These are phyloP conservation scores for Suhomyces bribrorum DNA, from an alignment of 1,139 yeast species.

Conservation along the genomic window DNA sequence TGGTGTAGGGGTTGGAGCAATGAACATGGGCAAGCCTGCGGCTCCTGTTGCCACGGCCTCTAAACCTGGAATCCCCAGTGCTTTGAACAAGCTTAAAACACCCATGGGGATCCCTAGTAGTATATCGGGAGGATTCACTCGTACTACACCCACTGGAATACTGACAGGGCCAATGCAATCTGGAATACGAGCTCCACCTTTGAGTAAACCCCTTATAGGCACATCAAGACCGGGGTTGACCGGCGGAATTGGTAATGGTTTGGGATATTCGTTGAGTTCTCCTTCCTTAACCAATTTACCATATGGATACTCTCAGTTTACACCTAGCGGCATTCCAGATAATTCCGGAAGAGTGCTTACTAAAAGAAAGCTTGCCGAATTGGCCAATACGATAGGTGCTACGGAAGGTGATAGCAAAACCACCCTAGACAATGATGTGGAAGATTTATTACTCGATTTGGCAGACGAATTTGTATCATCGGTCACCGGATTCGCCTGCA, in stretches of 20 bases:
- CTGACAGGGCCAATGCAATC: slow-evolving; percentile 7
- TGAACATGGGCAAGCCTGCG: slow-evolving; percentile 3
- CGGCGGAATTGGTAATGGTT: slow-evolving; percentile 8
- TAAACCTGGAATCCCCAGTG: slow-evolving; percentile 2
- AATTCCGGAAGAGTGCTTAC: slow-evolving; percentile 80
- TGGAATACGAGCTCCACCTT: slow-evolving; percentile 10
- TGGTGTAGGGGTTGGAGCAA: neutral
- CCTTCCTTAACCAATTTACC: slow-evolving; percentile 10
- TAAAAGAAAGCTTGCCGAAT: slow-evolving; percentile 82
- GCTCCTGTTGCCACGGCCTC: neutral
- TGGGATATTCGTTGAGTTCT: slow-evolving; percentile 11
- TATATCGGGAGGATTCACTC: slow-evolving; percentile 8
- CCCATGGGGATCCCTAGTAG: slow-evolving; percentile 6
- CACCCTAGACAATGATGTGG: slow-evolving; percentile 91
- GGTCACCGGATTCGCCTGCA: slow-evolving; percentile 90
- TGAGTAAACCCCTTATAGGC: slow-evolving; percentile 6
- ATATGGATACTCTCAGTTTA: slow-evolving; percentile 26
- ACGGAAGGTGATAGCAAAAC: slow-evolving; percentile 92
- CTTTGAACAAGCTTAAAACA: slow-evolving; percentile 7
- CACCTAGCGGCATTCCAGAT: slow-evolving; percentile 39
- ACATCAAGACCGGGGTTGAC: slow-evolving; percentile 5
- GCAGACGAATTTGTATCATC: slow-evolving; percentile 95
- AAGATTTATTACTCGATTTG: slow-evolving; percentile 81
- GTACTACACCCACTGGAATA: slow-evolving; percentile 10
- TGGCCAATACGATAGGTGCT: slow-evolving; percentile 78